Base-by-base conservation (phyloP, 129 eudicot species). In the Ambrosia artemisiifolia region DNA sequence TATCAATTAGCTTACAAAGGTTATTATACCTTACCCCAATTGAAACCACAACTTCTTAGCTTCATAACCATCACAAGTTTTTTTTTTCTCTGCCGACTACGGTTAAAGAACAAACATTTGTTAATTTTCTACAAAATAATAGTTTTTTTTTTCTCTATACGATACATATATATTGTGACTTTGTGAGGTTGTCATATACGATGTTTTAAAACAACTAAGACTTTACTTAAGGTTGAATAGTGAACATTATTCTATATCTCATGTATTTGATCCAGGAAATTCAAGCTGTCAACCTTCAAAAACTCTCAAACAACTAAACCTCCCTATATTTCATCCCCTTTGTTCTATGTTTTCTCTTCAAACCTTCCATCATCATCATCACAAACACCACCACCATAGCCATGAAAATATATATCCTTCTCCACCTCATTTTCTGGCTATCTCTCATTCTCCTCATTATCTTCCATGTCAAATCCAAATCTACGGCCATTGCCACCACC, bases 261-360 rank as follows among this genome's bases (percentile, higher is more conserved):
- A 51, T 69, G 76, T 80, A 63, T 71, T 60, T 75, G 65, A 64
- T 80, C 85, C 79, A 72, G 71, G 67, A 80, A 61, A 85, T 78
- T 80, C 79, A 71, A 79, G 86, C 85, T 87, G 87, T 77, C 87
- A 81, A 75, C 71, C 85, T 82, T 86, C 83, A 75, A 61, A 75
- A 56, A 55, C 83, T 83, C 83, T 74, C 81, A 83, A 83, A 75
- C 80, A 70, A 36, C 80, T 75, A 6, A 83, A 67, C 30, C 49
- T 59, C 57, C 72, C 61, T 68, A 62, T 67, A 46, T 70, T 32
- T 72, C 54, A 38, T 59, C 71, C 40, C 32, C 62, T 69, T 46
- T 49, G 24, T 66, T 82, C 75, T 89, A 85, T 91, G 89, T 76
- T 85, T 83, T 83, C 86, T 79, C 77, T 75, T 72, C 79, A 65